Evolutionary conservation across 2,329 filamentous ascomycete genomes (phyloP).

Genomic region (Phaeosphaeriaceae sp.): DNA sequence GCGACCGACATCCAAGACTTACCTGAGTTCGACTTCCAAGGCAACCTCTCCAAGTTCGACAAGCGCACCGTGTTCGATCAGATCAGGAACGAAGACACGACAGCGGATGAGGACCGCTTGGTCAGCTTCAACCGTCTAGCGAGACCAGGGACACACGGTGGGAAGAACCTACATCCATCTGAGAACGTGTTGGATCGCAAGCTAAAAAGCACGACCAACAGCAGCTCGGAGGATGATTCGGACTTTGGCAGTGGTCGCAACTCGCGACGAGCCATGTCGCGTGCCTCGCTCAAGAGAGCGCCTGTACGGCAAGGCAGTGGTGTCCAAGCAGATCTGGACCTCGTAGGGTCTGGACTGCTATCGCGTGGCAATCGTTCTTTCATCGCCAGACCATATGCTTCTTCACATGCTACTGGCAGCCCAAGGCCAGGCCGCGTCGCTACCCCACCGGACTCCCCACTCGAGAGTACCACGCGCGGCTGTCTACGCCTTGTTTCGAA

Average conservation of each 20-base stretch:
- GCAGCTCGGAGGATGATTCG: slow-evolving; percentile 47
- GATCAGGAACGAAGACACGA: slow-evolving; percentile 85
- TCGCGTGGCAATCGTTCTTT: slow-evolving; percentile 41
- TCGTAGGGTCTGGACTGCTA: slow-evolving; percentile 39
- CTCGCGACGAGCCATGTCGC: slow-evolving; percentile 49
- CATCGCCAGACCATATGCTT: slow-evolving; percentile 44
- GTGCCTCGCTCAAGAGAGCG: slow-evolving; percentile 48
- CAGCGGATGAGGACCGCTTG: slow-evolving; percentile 89
- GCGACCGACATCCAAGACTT: slow-evolving; percentile 93
- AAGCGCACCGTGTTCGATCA: slow-evolving; percentile 91
- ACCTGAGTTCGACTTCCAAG: slow-evolving; percentile 93
- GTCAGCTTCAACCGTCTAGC: slow-evolving; percentile 82
- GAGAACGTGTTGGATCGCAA: slow-evolving; percentile 84
- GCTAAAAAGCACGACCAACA: slow-evolving; percentile 45
- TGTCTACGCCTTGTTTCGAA: slow-evolving; percentile 62
- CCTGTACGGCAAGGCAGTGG: slow-evolving; percentile 51
- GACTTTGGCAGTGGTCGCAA: slow-evolving; percentile 49
- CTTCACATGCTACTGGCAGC: slow-evolving; percentile 47
- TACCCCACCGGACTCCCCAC: slow-evolving; percentile 48
- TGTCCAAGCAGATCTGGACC: slow-evolving; percentile 47
- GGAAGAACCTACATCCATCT: slow-evolving; percentile 89
- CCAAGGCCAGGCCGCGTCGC: slow-evolving; percentile 42
- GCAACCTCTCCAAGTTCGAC: slow-evolving; percentile 91
- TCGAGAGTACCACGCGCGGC: slow-evolving; percentile 34
- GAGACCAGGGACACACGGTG: slow-evolving; percentile 62